Evolutionary conservation across 257 asterid genomes (phyloP).

Genomic region (Fraxinus americana): DNA sequence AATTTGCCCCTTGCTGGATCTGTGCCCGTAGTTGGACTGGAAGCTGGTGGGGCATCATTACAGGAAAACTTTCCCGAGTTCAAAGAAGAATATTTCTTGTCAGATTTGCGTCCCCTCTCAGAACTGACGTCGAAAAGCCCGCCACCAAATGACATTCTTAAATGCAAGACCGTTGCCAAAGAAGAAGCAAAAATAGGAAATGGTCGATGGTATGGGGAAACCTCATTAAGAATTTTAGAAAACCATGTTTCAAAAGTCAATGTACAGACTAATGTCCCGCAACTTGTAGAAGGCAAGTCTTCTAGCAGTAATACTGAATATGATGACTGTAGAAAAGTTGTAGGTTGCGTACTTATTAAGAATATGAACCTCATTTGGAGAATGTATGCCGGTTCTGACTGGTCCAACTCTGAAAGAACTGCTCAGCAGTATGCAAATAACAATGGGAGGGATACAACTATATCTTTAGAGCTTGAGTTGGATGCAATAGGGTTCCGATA

Average conservation of each 20-base stretch:
- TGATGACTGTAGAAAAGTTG: constrained; percentile 52
- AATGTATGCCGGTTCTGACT: constrained; percentile 87
- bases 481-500: constrained; percentile 68
- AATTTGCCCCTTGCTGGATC: constrained; percentile 27
- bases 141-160: constrained; percentile 40
- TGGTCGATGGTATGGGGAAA: constrained; percentile 77
- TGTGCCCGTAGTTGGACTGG: constrained; percentile 30
- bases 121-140: constrained; percentile 44
- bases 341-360: constrained; percentile 65
- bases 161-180: constrained; percentile 33
- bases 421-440: constrained; percentile 40
- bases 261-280: constrained; percentile 33
- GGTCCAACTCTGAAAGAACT: constrained; percentile 56
- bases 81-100: constrained; percentile 87
- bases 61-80: constrained; percentile 55
- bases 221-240: constrained; percentile 65
- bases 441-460: constrained; percentile 57
- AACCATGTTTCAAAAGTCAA: constrained; percentile 69
- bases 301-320: constrained; percentile 49
- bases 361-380: constrained; percentile 84
- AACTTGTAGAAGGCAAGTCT: constrained; percentile 41
- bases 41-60: constrained; percentile 40
- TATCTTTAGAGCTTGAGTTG: constrained; percentile 68
- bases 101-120: constrained; percentile 70
- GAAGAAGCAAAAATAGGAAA: constrained; percentile 47